Percentiles rank a stretch among this genome's conserved stretches.
Conservation (phyloP, 2,329 filamentous ascomycete genomes). For the Didymella exigua region DNA sequence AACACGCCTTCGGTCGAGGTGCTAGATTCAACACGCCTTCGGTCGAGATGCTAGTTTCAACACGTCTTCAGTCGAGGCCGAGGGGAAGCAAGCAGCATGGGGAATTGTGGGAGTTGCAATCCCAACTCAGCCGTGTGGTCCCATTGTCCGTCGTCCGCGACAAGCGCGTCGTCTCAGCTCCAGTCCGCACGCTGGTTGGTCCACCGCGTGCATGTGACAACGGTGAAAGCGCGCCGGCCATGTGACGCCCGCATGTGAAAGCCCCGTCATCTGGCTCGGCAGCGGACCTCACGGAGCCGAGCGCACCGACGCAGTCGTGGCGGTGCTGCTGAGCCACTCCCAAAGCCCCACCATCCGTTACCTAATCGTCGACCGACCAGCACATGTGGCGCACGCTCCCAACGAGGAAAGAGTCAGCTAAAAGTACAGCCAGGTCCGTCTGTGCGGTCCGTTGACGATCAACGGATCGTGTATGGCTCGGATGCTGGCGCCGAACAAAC, state of each 20-base stretch:
- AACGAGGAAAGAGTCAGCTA: no score
- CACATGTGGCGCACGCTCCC: no score
- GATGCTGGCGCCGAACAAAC: no score
- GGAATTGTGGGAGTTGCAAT: not conserved
- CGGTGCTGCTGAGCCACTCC: not conserved
- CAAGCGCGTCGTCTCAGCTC: slow-evolving; percentile 9
- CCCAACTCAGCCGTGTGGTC: slow-evolving; percentile 20
- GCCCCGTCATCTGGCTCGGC: slow-evolving; percentile 20
- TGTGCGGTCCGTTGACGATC: no score
- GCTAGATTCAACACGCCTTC: not conserved
- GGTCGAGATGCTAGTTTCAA: not conserved
- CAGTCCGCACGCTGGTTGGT: slow-evolving; percentile 6
- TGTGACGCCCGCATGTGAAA: slow-evolving; percentile 31
- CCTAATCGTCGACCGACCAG: no score
- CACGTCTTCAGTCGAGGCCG: not conserved
- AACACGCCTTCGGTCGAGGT: not conserved
- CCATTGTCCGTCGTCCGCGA: slow-evolving; percentile 17
- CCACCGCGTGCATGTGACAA: slow-evolving; percentile 15
- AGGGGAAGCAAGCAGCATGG: not conserved
- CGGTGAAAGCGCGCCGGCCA: slow-evolving; percentile 15
- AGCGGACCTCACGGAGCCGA: slow-evolving; percentile 16
- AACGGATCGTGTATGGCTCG: no score
- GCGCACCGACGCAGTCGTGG: not conserved
- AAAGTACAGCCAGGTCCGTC: no score
- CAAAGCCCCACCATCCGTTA: no score